phyloP scores from a whole-genome alignment of 2,329 filamentous ascomycete genomes.

The Pseudogymnoascus destructans region DNA sequence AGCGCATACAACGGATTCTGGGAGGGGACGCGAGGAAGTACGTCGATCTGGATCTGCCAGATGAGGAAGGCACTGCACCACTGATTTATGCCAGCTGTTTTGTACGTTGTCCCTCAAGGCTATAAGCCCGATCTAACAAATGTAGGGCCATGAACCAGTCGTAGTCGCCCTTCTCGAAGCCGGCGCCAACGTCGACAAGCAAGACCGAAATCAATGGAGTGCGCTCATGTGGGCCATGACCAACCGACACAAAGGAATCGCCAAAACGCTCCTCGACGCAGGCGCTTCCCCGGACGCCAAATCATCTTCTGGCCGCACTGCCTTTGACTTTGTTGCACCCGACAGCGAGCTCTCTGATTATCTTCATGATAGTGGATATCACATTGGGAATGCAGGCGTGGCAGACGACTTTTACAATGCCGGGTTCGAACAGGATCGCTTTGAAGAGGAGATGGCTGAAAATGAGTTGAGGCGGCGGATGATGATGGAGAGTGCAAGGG shows the following conservation, averaged over 20 bases:
- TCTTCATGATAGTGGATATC: slow-evolving; percentile 85
- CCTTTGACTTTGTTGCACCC: slow-evolving; percentile 88
- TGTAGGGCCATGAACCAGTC: slow-evolving; percentile 73
- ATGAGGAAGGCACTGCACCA: slow-evolving; percentile 92
- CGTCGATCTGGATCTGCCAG: slow-evolving; percentile 74
- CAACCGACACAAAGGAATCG: slow-evolving; percentile 90
- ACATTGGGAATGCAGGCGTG: slow-evolving; percentile 66
- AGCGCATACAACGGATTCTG: slow-evolving; percentile 64
- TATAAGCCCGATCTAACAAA: slow-evolving; percentile 13
- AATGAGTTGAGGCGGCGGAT: slow-evolving; percentile 90
- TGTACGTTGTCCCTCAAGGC: slow-evolving; percentile 37
- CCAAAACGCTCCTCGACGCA: slow-evolving; percentile 81
- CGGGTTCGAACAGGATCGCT: slow-evolving; percentile 82
- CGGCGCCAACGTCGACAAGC: slow-evolving; percentile 78
- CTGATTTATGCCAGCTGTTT: slow-evolving; percentile 98
- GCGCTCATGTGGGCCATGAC: slow-evolving; percentile 99
- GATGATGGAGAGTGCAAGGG: slow-evolving; percentile 98
- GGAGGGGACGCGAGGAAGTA: slow-evolving; percentile 59
- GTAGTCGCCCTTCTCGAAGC: slow-evolving; percentile 74
- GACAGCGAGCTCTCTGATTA: slow-evolving; percentile 96
- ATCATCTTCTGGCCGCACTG: slow-evolving; percentile 84
- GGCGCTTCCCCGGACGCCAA: slow-evolving; percentile 93
- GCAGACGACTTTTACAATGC: slow-evolving; percentile 88
- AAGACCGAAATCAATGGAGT: slow-evolving; percentile 95
- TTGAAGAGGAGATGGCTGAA: slow-evolving; percentile 95